Conservation (phyloP, 2,329 filamentous ascomycete genomes). For the Penicillium sp. region DNA sequence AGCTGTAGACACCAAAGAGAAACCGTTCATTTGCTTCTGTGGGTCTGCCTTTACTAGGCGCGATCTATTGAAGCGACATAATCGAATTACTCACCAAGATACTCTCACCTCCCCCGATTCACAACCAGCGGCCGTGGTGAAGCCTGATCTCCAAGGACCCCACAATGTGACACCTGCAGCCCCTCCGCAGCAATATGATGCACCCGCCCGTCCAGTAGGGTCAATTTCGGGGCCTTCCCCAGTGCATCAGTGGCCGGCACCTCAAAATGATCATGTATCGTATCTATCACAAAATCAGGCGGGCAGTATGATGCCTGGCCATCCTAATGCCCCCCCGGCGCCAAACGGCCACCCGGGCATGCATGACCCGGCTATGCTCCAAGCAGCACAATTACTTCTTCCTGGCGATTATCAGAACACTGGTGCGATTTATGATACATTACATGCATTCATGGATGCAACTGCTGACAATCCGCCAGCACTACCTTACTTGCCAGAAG, state of each 20-base stretch:
- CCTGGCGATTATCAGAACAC: conserved; percentile 30
- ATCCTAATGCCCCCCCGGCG: conserved; percentile 9
- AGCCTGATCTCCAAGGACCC: conserved; percentile 17
- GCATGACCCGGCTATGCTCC: conserved; percentile 41
- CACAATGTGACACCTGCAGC: conserved; percentile 16
- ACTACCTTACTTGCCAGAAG: conserved; percentile 33
- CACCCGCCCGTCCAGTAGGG: conserved; percentile 22
- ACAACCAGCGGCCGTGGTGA: conserved; percentile 24
- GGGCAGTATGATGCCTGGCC: conserved; percentile 18
- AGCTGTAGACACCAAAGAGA: conserved; percentile 35
- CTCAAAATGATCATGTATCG: conserved; percentile 20
- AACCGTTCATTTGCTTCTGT: conserved; percentile 38
- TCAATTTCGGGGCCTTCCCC: conserved; percentile 22
- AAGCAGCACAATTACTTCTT: conserved; percentile 35
- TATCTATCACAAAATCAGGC: conserved; percentile 27
- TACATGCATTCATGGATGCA: neutral
- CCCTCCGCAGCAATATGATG: conserved; percentile 23
- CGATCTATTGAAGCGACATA: conserved; percentile 37
- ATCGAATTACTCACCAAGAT: conserved; percentile 35
- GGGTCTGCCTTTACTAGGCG: conserved; percentile 37
- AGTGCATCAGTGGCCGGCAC: conserved; percentile 29
- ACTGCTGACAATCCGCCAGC: conserved; percentile 19
- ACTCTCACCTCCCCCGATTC: conserved; percentile 30
- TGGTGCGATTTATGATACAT: conserved; percentile 9
- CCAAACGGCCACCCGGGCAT: conserved; percentile 23